These are phyloP conservation scores for Coelastrella sp. DNA, from an alignment of 139 green algal species.

Conservation along the genomic window DNA sequence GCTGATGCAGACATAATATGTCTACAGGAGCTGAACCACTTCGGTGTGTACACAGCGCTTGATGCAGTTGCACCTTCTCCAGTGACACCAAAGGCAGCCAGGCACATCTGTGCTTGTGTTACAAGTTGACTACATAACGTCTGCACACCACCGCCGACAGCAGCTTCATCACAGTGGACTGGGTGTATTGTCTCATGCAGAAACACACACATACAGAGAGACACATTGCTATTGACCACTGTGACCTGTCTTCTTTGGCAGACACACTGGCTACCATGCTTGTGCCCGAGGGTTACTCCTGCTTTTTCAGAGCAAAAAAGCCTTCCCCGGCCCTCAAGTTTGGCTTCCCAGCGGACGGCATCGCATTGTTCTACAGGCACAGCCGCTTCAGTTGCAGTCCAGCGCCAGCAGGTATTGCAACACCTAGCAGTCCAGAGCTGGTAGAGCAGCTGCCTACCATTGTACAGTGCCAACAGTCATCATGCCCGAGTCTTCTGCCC, in stretches of 20 bases:
- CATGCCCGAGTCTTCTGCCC: too few species aligned
- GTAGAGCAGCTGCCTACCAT: too few species aligned
- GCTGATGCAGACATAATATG: slow-evolving; percentile 69
- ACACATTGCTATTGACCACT: too few species aligned
- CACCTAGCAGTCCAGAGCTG: neutral
- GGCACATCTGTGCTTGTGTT: neutral
- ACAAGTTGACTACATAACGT: neutral
- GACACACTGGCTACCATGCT: slow-evolving; percentile 46
- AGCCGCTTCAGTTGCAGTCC: slow-evolving; percentile 50
- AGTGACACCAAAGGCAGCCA: neutral
- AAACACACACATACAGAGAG: too few species aligned
- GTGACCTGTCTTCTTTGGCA: neutral
- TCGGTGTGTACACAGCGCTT: slow-evolving; percentile 46
- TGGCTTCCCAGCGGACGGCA: slow-evolving; percentile 58
- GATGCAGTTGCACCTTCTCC: neutral
- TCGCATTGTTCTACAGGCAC: slow-evolving; percentile 66
- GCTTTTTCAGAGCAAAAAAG: slow-evolving; percentile 61
- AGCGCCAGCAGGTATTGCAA: neutral
- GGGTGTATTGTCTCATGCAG: neutral
- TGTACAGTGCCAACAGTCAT: too few species aligned
- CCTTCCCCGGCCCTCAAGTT: slow-evolving; percentile 58
- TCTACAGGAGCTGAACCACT: slow-evolving; percentile 74
- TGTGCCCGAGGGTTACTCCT: slow-evolving; percentile 50
- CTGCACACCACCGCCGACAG: neutral
- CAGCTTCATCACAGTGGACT: neutral